Evolutionary conservation across 192 early-diverging fungal species (phyloP).

Genomic region (Chytriomyces sp.): DNA sequence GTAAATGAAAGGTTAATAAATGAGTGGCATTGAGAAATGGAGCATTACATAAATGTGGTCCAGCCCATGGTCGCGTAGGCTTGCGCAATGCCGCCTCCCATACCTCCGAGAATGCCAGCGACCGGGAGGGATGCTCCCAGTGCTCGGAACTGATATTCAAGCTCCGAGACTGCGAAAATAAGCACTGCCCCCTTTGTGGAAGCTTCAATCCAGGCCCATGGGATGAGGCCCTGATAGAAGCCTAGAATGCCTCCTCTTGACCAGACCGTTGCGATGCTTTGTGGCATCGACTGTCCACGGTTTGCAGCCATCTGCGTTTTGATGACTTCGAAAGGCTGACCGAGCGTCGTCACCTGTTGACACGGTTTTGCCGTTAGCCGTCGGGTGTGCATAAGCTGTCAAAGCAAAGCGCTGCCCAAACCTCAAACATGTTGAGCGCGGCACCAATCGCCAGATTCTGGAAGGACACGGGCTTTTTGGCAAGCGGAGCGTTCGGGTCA

Average conservation of each 20-base stretch:
- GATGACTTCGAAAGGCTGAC: conserved; percentile 71
- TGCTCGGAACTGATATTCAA: conserved; percentile 63
- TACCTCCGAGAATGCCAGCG: conserved; percentile 90
- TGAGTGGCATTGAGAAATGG: neutral
- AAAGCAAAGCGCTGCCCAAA: conserved; percentile 28
- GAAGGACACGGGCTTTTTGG: conserved; percentile 88
- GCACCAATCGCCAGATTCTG: conserved; percentile 83
- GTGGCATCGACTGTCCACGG: conserved; percentile 77
- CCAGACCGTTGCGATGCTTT: conserved; percentile 76
- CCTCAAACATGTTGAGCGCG: conserved; percentile 73
- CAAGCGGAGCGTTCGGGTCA: conserved; percentile 51
- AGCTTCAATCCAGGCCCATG: conserved; percentile 79
- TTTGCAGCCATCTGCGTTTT: conserved; percentile 95
- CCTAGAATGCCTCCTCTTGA: conserved; percentile 84
- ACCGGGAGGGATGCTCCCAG: conserved; percentile 41
- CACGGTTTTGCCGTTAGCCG: neutral
- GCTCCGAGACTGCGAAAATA: conserved; percentile 71
- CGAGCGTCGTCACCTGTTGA: conserved; percentile 26
- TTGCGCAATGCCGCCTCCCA: conserved; percentile 76
- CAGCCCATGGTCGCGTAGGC: conserved; percentile 99
- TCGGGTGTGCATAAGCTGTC: neutral
- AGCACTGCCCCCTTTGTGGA: conserved; percentile 80
- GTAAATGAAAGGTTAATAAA: neutral
- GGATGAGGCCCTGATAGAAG: conserved; percentile 93
- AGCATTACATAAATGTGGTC: conserved; percentile 94